Percentiles rank a stretch among this genome's conserved stretches.
Conservation (phyloP, 2,329 filamentous ascomycete genomes). For the Claviceps capensis region DNA sequence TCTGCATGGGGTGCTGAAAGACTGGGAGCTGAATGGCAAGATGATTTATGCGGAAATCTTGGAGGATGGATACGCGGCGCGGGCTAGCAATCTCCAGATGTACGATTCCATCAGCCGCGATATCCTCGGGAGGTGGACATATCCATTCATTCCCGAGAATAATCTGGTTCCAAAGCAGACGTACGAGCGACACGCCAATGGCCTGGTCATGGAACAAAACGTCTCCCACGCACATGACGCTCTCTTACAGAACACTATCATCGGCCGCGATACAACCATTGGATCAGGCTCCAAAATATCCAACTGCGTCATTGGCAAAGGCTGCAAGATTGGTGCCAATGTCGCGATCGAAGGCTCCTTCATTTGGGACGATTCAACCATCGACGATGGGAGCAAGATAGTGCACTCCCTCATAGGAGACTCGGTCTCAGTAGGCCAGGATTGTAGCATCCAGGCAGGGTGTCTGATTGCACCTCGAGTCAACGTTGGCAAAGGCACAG, state of each 20-base stretch:
- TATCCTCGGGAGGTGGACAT: conserved; percentile 75
- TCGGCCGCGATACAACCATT: conserved; percentile 65
- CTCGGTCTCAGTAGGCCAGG: conserved; percentile 55
- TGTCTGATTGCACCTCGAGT: conserved; percentile 72
- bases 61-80: conserved; percentile 69
- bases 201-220: conserved; percentile 65
- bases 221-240: conserved; percentile 63
- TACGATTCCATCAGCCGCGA: conserved; percentile 85
- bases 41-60: conserved; percentile 88
- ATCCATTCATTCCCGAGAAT: conserved; percentile 78
- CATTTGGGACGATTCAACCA: conserved; percentile 72
- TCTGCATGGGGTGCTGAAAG: conserved; percentile 82
- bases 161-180: conserved; percentile 68
- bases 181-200: conserved; percentile 56
- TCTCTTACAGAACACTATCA: conserved; percentile 54
- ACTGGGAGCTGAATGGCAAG: conserved; percentile 94
- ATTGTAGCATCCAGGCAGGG: conserved; percentile 55
- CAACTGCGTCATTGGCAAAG: conserved; percentile 68
- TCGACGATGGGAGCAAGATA: conserved; percentile 63
- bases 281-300: conserved; percentile 56
- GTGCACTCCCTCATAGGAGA: conserved; percentile 64
- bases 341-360: conserved; percentile 68
- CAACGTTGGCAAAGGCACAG: conserved; percentile 48
- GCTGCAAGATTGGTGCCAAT: conserved; percentile 77
- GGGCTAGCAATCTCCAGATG: conserved; percentile 72